Base-by-base conservation (phyloP, 2,329 filamentous ascomycete species). In the Nemania sp. region DNA sequence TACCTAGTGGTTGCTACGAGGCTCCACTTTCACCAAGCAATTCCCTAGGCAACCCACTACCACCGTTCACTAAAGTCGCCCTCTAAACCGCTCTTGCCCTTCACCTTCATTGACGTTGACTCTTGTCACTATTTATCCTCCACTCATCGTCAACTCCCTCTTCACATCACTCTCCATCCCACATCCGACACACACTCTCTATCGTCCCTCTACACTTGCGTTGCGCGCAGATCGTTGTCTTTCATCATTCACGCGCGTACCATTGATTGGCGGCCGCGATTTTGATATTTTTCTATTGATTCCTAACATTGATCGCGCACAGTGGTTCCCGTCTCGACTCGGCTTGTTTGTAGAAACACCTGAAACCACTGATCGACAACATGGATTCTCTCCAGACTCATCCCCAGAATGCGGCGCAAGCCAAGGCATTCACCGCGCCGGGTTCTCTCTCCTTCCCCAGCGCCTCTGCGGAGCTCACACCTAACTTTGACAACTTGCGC, bases 351-450 rank as follows among this genome's bases (percentile, higher is more conserved):
- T 61, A 33, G 49, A 49, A 51, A 43, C 54, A 55, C 41, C 48
- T 24, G 43, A 42, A 33, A 40, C 42, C 28, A 42, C 34, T 44
- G 37, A 45, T 41, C 55, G 57, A 49, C 62, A 66, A 58, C 23
- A 69, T 69, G 67, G 67, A 69, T 3, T 60, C 60, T 9, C 64
- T 68, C 22, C 66, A 67, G 31, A 68, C 93, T 65, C 94, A 97
- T 71, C 94, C 94, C 43, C 83, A 88, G 63, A 97, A 86, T 72
- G 92, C 93, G 68, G 84, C 88, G 64, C 92, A 97, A 83, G 94
- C 94, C 62, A 94, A 94, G 81, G 91, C 90, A 71, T 96, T 97
- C 76, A 96, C 92, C 67, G 91, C 91, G 56, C 90, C 92, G 52
- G 89, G 90, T 62, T 96, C 91, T 66, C 81, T 97, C 65, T 96